These are phyloP conservation scores for Panicum miliaceum DNA, from an alignment of 176 grass and related monocot species.

Conservation along the genomic window DNA sequence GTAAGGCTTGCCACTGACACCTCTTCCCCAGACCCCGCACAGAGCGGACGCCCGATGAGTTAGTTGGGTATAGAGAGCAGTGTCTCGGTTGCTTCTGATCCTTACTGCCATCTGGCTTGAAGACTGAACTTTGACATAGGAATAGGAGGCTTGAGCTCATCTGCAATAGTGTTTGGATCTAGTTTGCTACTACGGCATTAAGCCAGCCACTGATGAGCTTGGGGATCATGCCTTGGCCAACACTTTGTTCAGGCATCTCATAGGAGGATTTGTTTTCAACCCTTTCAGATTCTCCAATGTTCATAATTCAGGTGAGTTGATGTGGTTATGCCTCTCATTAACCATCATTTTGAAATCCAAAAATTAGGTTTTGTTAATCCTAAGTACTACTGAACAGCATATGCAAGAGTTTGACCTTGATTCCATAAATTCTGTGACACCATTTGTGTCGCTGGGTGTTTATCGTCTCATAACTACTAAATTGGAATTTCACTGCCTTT, in stretches of 20 bases:
- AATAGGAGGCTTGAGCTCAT: conserved; percentile 47
- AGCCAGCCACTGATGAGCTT: conserved; percentile 35
- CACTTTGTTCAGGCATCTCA: conserved; percentile 36
- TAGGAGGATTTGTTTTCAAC: conserved; percentile 23
- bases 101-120: conserved; percentile 45
- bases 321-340: conserved; percentile 3
- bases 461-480: too few species aligned
- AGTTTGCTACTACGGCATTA: conserved; percentile 51
- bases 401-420: too few species aligned
- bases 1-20: too few species aligned
- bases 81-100: conserved; percentile 41
- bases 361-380: too few species aligned
- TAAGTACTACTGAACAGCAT: too few species aligned
- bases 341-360: too few species aligned
- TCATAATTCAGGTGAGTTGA: conserved; percentile 70
- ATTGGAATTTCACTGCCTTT: too few species aligned
- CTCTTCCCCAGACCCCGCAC: too few species aligned
- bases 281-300: conserved; percentile 39
- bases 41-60: too few species aligned
- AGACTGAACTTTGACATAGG: conserved; percentile 48
- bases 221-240: conserved; percentile 50
- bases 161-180: conserved; percentile 46
- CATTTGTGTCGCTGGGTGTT: too few species aligned
- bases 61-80: conserved; percentile 9
- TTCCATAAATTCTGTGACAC: too few species aligned